These are phyloP conservation scores for Penicillium verrucosum DNA, from an alignment of 2,329 filamentous ascomycete species.

Conservation along the genomic window DNA sequence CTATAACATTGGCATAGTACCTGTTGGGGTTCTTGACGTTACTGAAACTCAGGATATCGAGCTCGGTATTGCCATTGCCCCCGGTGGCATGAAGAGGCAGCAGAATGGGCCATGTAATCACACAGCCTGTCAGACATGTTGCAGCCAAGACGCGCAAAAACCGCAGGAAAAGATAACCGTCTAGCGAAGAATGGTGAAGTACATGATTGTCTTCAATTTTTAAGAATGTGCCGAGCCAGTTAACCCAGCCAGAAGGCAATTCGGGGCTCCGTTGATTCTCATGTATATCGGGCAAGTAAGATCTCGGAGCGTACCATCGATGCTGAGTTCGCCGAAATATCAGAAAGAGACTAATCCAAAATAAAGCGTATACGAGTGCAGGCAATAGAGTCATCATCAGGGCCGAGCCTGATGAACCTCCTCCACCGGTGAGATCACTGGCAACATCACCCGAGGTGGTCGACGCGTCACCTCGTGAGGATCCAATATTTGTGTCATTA, in stretches of 20 bases:
- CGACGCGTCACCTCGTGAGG: constrained; percentile 39
- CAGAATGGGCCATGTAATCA: constrained; percentile 82
- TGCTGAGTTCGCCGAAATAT: constrained; percentile 45
- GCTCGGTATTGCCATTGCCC: constrained; percentile 60
- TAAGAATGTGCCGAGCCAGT: constrained; percentile 54
- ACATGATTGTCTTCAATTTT: constrained; percentile 68
- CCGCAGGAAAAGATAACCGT: constrained; percentile 87
- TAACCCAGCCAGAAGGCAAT: constrained; percentile 47
- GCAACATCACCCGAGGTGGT: constrained; percentile 33
- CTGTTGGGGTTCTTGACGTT: constrained; percentile 65
- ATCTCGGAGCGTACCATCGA: constrained; percentile 47
- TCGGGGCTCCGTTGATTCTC: constrained; percentile 50
- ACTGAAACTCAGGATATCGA: constrained; percentile 76
- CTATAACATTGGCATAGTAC: constrained; percentile 75
- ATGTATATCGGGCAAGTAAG: constrained; percentile 42
- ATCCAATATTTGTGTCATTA: constrained; percentile 43
- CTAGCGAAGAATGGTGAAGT: constrained; percentile 86
- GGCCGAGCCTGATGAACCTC: constrained; percentile 50
- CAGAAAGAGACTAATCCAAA: constrained; percentile 47
- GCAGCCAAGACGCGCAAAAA: constrained; percentile 76
- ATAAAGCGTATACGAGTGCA: constrained; percentile 42
- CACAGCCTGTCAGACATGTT: constrained; percentile 76
- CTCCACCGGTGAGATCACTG: constrained; percentile 28
- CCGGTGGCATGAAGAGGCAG: constrained; percentile 87
- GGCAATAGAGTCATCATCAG: constrained; percentile 51